Base-by-base conservation (phyloP, 345 rosid genomes). In the Carallia pectinifolia region DNA sequence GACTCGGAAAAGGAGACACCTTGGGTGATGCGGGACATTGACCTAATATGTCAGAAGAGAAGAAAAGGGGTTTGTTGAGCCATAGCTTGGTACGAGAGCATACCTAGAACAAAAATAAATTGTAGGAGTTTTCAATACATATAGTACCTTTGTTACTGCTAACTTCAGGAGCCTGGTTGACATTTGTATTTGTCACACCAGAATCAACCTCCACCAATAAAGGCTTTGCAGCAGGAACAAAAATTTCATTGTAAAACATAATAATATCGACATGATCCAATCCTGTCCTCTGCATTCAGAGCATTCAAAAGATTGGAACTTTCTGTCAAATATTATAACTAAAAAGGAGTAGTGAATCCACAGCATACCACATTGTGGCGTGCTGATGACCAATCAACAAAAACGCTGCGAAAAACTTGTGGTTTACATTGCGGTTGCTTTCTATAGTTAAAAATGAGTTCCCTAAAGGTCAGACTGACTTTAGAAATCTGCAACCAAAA, bases 381-480 rank as follows among this genome's bases (percentile, higher is more conserved):
- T 30, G 85, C 72, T n/a, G 86, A 79, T 68, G 88, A 78, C 67
- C 87, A 79, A 73, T 92, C 96, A 71, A 92, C 86, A 83, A 85
- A 90, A 37, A 95, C 97, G 38, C 86, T 88, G 47, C 93, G 88
- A 76, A 89, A 95, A 56, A 95, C 97, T 74, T 85, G 92, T 33
- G 94, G 92, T 79, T 90, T 92, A 81, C 98, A 90, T 65, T 92
- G 99, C 71, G 98, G 94, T 75, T 95, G 99, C 91, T 90, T 95
- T 81, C 92, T 80, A 71, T 90, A 92, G 84, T 90, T 90, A 84
- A 65, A 78, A 64, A 95, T 85, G 63, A 95, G 92, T 69, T 92
- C 97, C 84, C 76, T 82, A 71, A 95, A 95, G 40, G 98, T 90
- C 58, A 95, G 77, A 73, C 79, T 83, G 78, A 88, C 78, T 74